Conservation (phyloP, 2,329 filamentous ascomycete species). For the Colletotrichum sp. region DNA sequence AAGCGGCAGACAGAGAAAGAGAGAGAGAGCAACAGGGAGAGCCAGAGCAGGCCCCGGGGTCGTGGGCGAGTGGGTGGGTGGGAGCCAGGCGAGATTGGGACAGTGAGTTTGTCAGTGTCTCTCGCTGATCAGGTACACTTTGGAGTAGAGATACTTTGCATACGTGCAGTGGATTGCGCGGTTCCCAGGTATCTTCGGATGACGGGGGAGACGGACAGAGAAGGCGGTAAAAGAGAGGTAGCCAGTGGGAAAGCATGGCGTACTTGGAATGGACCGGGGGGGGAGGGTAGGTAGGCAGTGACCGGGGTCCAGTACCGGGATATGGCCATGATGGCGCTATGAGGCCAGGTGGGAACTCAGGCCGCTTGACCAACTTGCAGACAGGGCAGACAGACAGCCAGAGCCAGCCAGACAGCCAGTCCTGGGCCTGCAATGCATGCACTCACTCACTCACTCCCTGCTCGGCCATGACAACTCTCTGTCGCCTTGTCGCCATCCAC, state of each 20-base stretch:
- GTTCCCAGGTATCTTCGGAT: neutral
- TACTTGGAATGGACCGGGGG: neutral
- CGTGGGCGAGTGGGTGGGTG: neutral
- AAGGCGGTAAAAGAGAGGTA: neutral
- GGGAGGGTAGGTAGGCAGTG: neutral
- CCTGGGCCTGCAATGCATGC: neutral
- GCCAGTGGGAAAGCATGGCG: neutral
- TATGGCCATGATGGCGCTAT: neutral
- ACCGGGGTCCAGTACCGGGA: neutral
- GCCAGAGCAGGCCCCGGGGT: conserved; percentile 31
- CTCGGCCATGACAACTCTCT: neutral
- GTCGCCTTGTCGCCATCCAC: neutral
- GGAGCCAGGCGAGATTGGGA: conserved; percentile 32
- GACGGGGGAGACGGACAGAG: neutral
- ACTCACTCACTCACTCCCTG: neutral
- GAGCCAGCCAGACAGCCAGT: neutral
- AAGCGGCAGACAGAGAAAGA: conserved; percentile 20
- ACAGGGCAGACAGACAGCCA: neutral
- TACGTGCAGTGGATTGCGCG: neutral
- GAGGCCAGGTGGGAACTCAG: neutral
- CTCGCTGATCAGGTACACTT: neutral
- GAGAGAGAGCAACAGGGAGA: conserved; percentile 18
- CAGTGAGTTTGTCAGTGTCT: neutral
- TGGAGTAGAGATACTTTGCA: neutral
- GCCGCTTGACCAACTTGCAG: conserved; percentile 11